Evolutionary conservation across 2,329 filamentous ascomycete species (phyloP).

Genomic region (Plectosphaerella sp.): DNA sequence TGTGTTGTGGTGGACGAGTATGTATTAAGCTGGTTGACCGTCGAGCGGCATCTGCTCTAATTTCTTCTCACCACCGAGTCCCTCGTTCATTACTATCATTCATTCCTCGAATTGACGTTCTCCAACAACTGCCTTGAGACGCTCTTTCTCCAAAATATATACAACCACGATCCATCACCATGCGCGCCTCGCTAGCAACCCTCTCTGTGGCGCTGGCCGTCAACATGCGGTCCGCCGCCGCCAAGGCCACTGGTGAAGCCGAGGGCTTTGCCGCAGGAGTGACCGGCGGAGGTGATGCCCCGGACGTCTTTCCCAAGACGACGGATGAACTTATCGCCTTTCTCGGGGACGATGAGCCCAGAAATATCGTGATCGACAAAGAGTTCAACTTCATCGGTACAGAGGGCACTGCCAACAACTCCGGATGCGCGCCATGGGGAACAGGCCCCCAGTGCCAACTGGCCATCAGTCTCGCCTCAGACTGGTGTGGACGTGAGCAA

Average conservation of each 20-base stretch:
- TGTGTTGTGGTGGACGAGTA: no score
- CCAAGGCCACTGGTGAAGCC: constrained; percentile 18
- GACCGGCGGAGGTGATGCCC: constrained; percentile 46
- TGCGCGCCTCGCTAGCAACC: no score
- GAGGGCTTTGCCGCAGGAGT: constrained; percentile 31
- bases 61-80: no score
- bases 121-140: background rate
- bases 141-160: background rate
- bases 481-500: background rate
- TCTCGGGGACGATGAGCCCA: constrained; percentile 14
- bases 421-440: constrained; percentile 18
- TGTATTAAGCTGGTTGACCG: no score
- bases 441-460: constrained; percentile 13
- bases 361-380: constrained; percentile 19
- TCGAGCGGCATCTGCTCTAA: no score
- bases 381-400: constrained; percentile 20
- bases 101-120: background rate
- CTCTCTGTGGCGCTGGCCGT: no score
- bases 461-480: constrained; percentile 12
- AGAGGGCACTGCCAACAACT: constrained; percentile 16
- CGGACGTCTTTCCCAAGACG: constrained; percentile 34
- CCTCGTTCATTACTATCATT: background rate
- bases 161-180: background rate
- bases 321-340: constrained; percentile 35
- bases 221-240: background rate